Conservation (phyloP, 2,329 filamentous ascomycete genomes). For the Pseudocercospora musae region DNA sequence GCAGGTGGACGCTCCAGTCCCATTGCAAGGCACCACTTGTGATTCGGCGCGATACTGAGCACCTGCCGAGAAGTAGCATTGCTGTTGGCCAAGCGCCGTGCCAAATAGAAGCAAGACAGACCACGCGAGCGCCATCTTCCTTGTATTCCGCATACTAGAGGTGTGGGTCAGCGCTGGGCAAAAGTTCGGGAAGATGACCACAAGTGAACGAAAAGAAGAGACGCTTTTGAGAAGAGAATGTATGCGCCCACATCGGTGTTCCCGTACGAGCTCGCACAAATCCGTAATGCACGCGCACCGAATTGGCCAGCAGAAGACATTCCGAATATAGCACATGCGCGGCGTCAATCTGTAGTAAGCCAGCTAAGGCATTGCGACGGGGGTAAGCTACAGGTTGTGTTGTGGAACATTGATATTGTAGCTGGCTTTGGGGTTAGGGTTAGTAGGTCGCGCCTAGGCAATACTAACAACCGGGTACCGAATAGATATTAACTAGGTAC, state of each 20-base stretch:
- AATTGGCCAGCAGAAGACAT: background rate
- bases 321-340: conserved; percentile 11
- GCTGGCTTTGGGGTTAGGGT: too few species aligned
- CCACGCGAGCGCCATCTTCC: background rate
- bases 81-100: conserved; percentile 22
- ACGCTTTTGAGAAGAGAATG: background rate
- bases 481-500: too few species aligned
- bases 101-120: conserved; percentile 1
- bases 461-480: too few species aligned
- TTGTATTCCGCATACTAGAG: background rate
- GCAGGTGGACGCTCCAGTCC: conserved; percentile 27
- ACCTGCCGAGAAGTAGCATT: conserved; percentile 33
- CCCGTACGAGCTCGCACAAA: background rate
- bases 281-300: background rate
- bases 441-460: too few species aligned
- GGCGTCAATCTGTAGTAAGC: conserved; percentile 5
- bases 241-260: background rate
- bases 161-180: background rate
- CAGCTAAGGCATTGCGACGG: conserved; percentile 1
- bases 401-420: too few species aligned
- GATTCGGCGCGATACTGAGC: conserved; percentile 26
- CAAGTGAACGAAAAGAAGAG: background rate
- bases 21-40: conserved; percentile 28
- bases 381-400: background rate
- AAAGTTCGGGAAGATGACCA: background rate